Evolutionary conservation across 2,329 filamentous ascomycete species (phyloP).

Genomic region (Stagonosporopsis chrysanthemi): DNA sequence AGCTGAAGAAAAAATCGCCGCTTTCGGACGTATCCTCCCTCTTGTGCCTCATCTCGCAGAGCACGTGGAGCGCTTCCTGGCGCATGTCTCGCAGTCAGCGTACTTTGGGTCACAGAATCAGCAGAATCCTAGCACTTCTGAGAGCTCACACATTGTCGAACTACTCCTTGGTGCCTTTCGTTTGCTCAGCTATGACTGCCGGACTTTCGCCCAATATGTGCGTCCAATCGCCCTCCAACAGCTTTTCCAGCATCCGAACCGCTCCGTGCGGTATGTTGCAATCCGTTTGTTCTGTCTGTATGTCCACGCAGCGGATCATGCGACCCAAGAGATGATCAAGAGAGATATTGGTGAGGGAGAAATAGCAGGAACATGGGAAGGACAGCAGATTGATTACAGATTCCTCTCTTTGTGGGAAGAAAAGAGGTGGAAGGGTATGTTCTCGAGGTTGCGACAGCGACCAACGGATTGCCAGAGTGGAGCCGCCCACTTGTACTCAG

Average conservation of each 20-base stretch:
- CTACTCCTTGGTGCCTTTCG: slow-evolving; percentile 77
- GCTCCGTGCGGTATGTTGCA: slow-evolving; percentile 77
- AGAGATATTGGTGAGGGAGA: slow-evolving; percentile 70
- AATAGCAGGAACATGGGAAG: slow-evolving; percentile 78
- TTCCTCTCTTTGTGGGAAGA: slow-evolving; percentile 74
- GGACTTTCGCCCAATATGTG: slow-evolving; percentile 70
- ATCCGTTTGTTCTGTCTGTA: slow-evolving; percentile 81
- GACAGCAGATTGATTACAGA: slow-evolving; percentile 75
- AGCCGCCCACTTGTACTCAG: slow-evolving; percentile 17
- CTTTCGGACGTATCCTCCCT: slow-evolving; percentile 81
- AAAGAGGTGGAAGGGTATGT: slow-evolving; percentile 55
- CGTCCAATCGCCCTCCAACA: slow-evolving; percentile 72
- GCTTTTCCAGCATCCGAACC: slow-evolving; percentile 67
- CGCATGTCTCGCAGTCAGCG: slow-evolving; percentile 39
- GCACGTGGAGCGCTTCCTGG: slow-evolving; percentile 66
- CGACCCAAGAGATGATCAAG: slow-evolving; percentile 74
- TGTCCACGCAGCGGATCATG: slow-evolving; percentile 79
- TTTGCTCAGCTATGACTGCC: slow-evolving; percentile 77
- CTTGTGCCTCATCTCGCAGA: slow-evolving; percentile 81
- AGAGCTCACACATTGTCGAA: slow-evolving; percentile 39
- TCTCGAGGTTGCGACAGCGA: slow-evolving; percentile 18
- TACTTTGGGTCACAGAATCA: slow-evolving; percentile 28
- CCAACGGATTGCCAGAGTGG: neutral
- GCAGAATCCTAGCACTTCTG: slow-evolving; percentile 1
- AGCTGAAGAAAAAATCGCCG: slow-evolving; percentile 61